Conservation (phyloP, 2,329 filamentous ascomycete species). For the Colletotrichum incanum region DNA sequence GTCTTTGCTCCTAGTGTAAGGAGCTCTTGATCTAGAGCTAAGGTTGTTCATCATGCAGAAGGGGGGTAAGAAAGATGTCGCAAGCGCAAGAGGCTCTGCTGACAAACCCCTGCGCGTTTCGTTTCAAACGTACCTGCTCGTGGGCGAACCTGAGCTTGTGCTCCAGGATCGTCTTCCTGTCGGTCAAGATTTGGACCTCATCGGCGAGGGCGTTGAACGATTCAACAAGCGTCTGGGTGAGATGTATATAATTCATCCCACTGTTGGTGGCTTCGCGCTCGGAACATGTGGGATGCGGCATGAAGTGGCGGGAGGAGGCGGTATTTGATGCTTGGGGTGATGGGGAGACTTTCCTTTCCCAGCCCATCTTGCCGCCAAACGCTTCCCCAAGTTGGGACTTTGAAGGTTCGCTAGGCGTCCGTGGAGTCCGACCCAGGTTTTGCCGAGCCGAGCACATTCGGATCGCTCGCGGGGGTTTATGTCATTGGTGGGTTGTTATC, state of each 20-base stretch:
- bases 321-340: conserved; percentile 36
- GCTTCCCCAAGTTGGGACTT: conserved; percentile 32
- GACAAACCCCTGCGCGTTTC: conserved; percentile 41
- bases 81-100: conserved; percentile 31
- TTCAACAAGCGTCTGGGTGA: conserved; percentile 73
- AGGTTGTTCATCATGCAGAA: conserved; percentile 63
- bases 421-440: conserved; percentile 39
- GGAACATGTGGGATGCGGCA: conserved; percentile 40
- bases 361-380: conserved; percentile 37
- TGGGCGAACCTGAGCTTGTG: conserved; percentile 78
- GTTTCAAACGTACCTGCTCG: conserved; percentile 70
- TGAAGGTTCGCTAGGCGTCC: conserved; percentile 21
- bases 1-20: conserved; percentile 70
- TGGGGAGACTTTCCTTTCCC: conserved; percentile 40
- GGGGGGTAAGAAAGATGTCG: conserved; percentile 29
- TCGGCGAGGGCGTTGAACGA: conserved; percentile 77
- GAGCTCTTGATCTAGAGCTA: conserved; percentile 91
- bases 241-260: conserved; percentile 60
- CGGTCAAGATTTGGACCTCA: conserved; percentile 75
- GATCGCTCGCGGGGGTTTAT: conserved; percentile 30
- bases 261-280: conserved; percentile 43
- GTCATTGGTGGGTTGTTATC: conserved; percentile 36
- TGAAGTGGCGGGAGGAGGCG: conserved; percentile 33
- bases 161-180: conserved; percentile 76
- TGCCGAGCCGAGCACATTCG: conserved; percentile 41